Percentiles rank a stretch among this genome's conserved stretches.
Conservation (phyloP, 1,284 basidiomycete species). For the Neonothopanus nambi region DNA sequence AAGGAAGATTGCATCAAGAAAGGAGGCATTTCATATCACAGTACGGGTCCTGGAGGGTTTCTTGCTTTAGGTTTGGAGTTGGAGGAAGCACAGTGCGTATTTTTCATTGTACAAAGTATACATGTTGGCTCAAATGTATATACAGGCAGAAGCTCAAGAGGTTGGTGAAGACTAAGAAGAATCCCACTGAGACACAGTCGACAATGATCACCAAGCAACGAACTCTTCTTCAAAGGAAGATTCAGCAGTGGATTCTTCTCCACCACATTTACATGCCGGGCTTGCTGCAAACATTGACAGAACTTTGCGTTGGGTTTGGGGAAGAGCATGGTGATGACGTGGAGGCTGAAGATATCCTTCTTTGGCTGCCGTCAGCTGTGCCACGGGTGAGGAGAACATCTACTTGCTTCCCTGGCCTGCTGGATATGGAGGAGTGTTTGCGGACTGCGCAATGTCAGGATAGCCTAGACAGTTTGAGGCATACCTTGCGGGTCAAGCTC, state of each 20-base stretch:
- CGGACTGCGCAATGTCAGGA: conserved; percentile 18
- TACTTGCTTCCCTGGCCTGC: conserved; percentile 14
- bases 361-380: conserved; percentile 22
- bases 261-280: too few relatives aligned
- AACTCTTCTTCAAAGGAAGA: neutral
- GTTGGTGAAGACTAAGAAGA: too few relatives aligned
- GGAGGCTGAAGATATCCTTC: conserved; percentile 15
- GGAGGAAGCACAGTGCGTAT: too few relatives aligned
- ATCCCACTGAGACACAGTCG: too few relatives aligned
- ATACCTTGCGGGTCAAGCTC: conserved; percentile 18
- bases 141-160: too few relatives aligned
- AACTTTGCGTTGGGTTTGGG: neutral
- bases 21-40: too few relatives aligned
- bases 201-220: neutral
- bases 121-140: too few relatives aligned
- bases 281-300: conserved; percentile 9
- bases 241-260: conserved; percentile 9
- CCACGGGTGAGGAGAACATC: neutral
- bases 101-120: too few relatives aligned
- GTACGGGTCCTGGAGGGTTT: too few relatives aligned
- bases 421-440: conserved; percentile 16
- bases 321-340: neutral
- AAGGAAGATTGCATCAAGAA: too few relatives aligned
- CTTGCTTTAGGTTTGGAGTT: too few relatives aligned
- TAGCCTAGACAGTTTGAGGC: conserved; percentile 15